Evolutionary conservation across 306 rosid species (phyloP).

Genomic region (Acacia crassicarpa): DNA sequence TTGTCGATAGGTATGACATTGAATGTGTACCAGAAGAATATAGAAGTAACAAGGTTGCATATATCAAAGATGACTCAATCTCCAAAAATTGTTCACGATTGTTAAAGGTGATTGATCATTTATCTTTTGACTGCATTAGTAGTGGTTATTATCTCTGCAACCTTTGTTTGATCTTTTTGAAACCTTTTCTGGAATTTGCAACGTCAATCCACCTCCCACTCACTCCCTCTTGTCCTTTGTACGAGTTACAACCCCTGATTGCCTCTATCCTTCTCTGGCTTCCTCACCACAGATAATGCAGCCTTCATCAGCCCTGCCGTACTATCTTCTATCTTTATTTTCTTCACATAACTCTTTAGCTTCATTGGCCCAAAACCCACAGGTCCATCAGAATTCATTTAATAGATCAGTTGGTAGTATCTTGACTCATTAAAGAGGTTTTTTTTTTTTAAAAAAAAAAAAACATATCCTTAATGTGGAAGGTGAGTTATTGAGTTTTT

Average conservation of each 20-base stretch:
- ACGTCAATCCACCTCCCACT: not conserved
- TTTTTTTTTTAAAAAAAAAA: not conserved
- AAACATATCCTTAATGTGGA: not conserved
- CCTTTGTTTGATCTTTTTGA: constrained; percentile 19
- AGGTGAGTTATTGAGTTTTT: not conserved
- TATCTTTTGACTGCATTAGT: constrained; percentile 11
- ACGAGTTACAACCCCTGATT: not conserved
- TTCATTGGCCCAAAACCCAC: too few relatives aligned
- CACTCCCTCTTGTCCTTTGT: not conserved
- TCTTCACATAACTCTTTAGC: too few relatives aligned
- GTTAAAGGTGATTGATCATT: constrained; percentile 58
- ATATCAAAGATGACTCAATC: constrained; percentile 67
- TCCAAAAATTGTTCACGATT: constrained; percentile 72
- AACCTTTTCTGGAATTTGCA: not conserved
- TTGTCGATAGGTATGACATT: constrained; percentile 78
- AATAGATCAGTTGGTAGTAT: not conserved
- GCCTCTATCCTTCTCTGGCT: not conserved
- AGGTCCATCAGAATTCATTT: not conserved
- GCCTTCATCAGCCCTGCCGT: not conserved
- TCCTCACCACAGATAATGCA: not conserved
- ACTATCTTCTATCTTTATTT: not conserved
- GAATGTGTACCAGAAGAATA: constrained; percentile 69
- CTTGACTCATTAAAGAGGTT: not conserved
- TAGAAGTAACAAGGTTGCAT: constrained; percentile 73
- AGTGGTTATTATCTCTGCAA: constrained; percentile 29